phyloP scores from a whole-genome alignment of 345 rosid genomes.

The Eucalyptus shirleyi region DNA sequence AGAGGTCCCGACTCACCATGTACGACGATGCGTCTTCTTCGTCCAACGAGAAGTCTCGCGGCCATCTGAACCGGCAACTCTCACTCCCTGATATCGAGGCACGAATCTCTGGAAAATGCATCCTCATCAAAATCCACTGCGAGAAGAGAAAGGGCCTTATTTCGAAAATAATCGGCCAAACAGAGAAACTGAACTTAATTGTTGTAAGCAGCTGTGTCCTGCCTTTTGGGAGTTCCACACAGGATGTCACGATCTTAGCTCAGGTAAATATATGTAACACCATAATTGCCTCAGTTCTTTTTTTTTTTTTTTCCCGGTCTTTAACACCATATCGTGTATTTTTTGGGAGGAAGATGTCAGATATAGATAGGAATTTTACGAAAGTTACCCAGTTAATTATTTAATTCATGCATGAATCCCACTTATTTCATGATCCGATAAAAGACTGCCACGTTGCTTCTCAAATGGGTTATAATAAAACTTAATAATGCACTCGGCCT shows the following conservation, averaged over 20 bases:
- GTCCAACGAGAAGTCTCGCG: constrained; percentile 7
- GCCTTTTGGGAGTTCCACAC: background rate
- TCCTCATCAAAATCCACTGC: background rate
- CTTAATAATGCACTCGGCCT: background rate
- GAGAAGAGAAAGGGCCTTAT: background rate
- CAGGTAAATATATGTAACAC: background rate
- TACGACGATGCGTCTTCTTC: constrained; percentile 27
- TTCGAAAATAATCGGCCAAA: background rate
- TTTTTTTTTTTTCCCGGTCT: background rate
- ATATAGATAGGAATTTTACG: background rate
- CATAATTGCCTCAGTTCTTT: background rate
- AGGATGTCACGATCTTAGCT: background rate
- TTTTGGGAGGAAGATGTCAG: background rate
- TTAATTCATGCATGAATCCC: background rate
- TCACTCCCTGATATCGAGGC: background rate
- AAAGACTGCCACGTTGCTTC: background rate
- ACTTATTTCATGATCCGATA: background rate
- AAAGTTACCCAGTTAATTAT: background rate
- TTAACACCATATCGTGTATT: background rate
- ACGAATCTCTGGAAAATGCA: background rate
- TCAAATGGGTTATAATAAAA: background rate
- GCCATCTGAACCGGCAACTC: background rate
- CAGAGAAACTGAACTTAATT: background rate
- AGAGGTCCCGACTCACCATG: constrained; percentile 20
- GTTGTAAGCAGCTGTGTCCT: background rate